These are phyloP conservation scores for Ceratobasidium sp. DNA, from an alignment of 1,284 basidiomycete genomes.

Conservation along the genomic window DNA sequence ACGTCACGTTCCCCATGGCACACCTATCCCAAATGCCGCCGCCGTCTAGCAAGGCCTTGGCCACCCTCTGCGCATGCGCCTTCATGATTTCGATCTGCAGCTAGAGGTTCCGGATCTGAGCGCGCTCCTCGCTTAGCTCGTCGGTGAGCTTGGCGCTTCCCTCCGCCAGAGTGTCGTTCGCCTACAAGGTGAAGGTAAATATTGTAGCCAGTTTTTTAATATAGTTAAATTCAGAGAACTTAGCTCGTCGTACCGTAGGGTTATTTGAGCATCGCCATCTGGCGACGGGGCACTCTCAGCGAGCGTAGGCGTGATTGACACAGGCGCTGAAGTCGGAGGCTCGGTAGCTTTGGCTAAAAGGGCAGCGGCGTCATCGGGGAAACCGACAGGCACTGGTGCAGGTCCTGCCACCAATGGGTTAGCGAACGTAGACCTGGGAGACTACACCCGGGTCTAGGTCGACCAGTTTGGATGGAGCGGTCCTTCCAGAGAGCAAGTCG, in stretches of 20 bases:
- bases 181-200: neutral
- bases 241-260: constrained; percentile 22
- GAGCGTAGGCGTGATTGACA: constrained; percentile 51
- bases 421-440: constrained; percentile 56
- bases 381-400: constrained; percentile 45
- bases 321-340: constrained; percentile 54
- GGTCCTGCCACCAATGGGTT: constrained; percentile 57
- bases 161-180: constrained; percentile 58
- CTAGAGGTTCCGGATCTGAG: constrained; percentile 84
- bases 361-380: constrained; percentile 48
- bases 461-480: constrained; percentile 74
- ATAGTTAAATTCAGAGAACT: neutral
- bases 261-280: constrained; percentile 4
- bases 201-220: neutral
- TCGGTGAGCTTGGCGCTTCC: constrained; percentile 73
- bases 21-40: constrained; percentile 2
- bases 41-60: constrained; percentile 53
- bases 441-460: constrained; percentile 61
- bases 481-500: constrained; percentile 92
- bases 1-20: neutral
- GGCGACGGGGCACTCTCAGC: constrained; percentile 27
- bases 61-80: constrained; percentile 79
- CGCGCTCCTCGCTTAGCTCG: constrained; percentile 81
- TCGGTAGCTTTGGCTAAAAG: constrained; percentile 55
- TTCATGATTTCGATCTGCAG: constrained; percentile 81